Evolutionary conservation across 2,329 filamentous ascomycete genomes (phyloP), one percentile per base, ranked within the genome.

Genomic region (Colletotrichum karsti): DNA sequence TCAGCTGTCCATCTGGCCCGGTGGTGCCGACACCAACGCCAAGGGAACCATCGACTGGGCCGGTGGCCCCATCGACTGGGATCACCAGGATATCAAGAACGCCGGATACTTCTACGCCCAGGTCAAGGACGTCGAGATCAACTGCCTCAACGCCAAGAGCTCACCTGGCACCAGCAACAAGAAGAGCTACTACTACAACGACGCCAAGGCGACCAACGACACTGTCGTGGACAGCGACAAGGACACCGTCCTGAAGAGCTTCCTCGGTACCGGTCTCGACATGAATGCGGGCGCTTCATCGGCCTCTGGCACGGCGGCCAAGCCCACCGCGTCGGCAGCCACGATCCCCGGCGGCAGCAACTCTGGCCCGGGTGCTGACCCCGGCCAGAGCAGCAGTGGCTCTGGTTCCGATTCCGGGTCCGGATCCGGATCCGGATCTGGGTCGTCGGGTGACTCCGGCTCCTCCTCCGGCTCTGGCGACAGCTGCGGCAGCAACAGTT

Each of bases 1-100:
- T 58, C 94, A 98, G 84, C 87, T 99, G 56, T 98, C 96, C 15
- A 90, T 99, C 76, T 99, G 96, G 96, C 96, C 96, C 42, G 96
- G 93, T 75, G 96, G 96, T 77, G 88, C 93, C 51, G 81, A 89
- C 9, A 87, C 86, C 76, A 98, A 98, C 79, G 92, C 88, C 42
- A 77, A 92, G 78, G 96, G 96, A 63, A 98, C 96, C 35, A 88
- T 97, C 72, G 86, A 91, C 60, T 99, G 96, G 96, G 93, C 95
- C 18, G 96, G 96, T 76, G 96, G 96, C 74, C 82, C 88, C 58
- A 95, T 99, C 71, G 87, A 97, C 84, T 99, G 96, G 95, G 84
- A 92, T 77, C 89, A 88, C 71, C 83, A 85, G 20, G 93, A 97
- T 80, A 95, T 98, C 85, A 84, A 93, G 82, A 87, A 88, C 58